Percentiles rank a stretch among this genome's conserved stretches.
Conservation (phyloP, 2,329 filamentous ascomycete species). For the Botrytis tulipae region DNA sequence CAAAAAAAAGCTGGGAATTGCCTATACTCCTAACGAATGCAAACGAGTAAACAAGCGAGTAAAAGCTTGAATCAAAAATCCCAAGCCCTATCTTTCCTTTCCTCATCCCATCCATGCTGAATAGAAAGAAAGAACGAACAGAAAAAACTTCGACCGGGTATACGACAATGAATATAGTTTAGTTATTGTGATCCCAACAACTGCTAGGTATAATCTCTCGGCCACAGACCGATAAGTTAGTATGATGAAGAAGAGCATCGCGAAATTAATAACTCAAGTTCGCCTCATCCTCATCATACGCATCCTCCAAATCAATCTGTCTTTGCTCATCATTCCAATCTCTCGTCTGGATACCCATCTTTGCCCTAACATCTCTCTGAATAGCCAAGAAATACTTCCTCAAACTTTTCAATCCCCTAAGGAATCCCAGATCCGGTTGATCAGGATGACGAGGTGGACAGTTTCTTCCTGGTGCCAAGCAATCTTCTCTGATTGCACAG, state of each 20-base stretch:
- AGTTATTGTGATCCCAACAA: neutral
- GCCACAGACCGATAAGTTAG: neutral
- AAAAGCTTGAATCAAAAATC: neutral
- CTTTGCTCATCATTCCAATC: slow-evolving; percentile 16
- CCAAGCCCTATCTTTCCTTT: neutral
- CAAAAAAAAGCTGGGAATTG: neutral
- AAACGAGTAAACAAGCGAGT: neutral
- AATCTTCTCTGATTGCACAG: slow-evolving; percentile 85
- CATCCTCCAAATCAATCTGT: slow-evolving; percentile 10
- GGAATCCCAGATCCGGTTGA: slow-evolving; percentile 82
- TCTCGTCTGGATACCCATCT: slow-evolving; percentile 25
- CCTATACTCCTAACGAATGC: slow-evolving; percentile 13
- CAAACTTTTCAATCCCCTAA: slow-evolving; percentile 78
- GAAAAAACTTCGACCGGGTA: neutral
- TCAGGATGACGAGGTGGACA: slow-evolving; percentile 81
- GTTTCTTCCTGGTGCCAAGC: slow-evolving; percentile 52
- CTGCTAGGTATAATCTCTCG: neutral
- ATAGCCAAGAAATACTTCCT: slow-evolving; percentile 84
- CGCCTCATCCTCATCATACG: slow-evolving; percentile 16
- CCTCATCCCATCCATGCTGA: neutral
- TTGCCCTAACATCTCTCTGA: slow-evolving; percentile 66
- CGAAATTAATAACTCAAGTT: slow-evolving; percentile 19
- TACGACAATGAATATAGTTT: neutral
- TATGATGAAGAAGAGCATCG: neutral
- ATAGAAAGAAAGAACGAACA: neutral